Evolutionary conservation across 495 filamentous ascomycete species (phyloP).

Genomic region (Pyronema domesticum): DNA sequence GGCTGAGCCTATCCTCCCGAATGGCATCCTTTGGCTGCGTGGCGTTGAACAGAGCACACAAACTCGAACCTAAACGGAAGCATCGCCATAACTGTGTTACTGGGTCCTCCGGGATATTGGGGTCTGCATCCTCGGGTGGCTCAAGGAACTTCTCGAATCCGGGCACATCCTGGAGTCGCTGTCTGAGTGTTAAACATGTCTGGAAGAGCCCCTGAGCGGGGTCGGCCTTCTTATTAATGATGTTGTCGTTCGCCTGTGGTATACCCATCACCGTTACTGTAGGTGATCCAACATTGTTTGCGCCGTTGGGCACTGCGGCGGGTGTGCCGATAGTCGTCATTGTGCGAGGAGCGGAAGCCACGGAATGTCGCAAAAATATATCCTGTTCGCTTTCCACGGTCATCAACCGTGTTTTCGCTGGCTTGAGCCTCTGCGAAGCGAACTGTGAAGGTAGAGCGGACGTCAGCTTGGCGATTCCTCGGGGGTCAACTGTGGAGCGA

Average conservation of each 20-base stretch:
- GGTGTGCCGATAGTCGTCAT: constrained; percentile 17
- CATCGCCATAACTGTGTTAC: constrained; percentile 84
- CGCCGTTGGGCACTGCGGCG: constrained; percentile 13
- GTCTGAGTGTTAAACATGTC: constrained; percentile 70
- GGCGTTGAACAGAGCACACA: constrained; percentile 78
- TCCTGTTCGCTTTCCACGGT: constrained; percentile 25
- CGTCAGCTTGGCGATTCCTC: constrained; percentile 23
- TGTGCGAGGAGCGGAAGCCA: not conserved
- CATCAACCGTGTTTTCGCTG: constrained; percentile 26
- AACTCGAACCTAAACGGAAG: constrained; percentile 63
- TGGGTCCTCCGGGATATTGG: constrained; percentile 45
- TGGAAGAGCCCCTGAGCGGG: constrained; percentile 80
- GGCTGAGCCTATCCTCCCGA: constrained; percentile 34
- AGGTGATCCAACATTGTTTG: not conserved
- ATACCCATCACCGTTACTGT: constrained; percentile 11
- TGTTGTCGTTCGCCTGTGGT: constrained; percentile 28
- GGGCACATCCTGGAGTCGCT: constrained; percentile 64
- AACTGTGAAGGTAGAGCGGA: constrained; percentile 22
- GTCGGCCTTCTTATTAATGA: constrained; percentile 87
- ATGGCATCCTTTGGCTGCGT: constrained; percentile 48
- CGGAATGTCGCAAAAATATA: constrained; percentile 16
- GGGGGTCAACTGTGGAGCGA: not conserved
- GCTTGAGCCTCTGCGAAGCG: constrained; percentile 26
- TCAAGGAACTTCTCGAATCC: constrained; percentile 54
- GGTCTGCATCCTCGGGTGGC: constrained; percentile 52